phyloP scores from a whole-genome alignment of 495 filamentous ascomycete genomes.

The Xylaria sp. region DNA sequence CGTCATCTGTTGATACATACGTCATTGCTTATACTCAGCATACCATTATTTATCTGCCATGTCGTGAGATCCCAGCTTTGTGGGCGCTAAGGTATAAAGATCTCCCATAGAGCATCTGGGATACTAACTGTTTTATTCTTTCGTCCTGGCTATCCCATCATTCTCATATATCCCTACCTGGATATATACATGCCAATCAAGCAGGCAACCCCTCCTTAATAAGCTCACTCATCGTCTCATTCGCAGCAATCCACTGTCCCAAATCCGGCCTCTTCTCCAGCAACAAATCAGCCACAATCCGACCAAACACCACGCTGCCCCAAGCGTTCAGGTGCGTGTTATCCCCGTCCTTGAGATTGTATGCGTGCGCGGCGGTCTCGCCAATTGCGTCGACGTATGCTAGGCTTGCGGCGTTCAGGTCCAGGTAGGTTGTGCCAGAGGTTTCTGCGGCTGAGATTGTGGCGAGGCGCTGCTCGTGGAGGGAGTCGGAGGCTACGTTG shows the following conservation, averaged over 20 bases:
- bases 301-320: constrained; percentile 55
- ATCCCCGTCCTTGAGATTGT: constrained; percentile 49
- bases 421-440: constrained; percentile 40
- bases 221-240: constrained; percentile 39
- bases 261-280: constrained; percentile 32
- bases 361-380: constrained; percentile 43
- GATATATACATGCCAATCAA: background rate
- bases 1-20: background rate
- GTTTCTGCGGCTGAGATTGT: constrained; percentile 50
- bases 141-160: too few species aligned
- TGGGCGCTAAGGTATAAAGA: background rate
- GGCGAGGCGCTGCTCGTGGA: constrained; percentile 47
- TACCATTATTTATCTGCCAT: background rate
- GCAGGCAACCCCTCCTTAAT: constrained; percentile 45
- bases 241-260: constrained; percentile 36
- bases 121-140: background rate
- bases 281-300: constrained; percentile 53
- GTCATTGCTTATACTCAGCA: background rate
- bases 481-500: constrained; percentile 45
- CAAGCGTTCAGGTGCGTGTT: constrained; percentile 55
- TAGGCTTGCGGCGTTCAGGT: constrained; percentile 53
- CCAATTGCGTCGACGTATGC: constrained; percentile 57
- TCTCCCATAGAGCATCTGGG: too few species aligned
- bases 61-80: background rate
- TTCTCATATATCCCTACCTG: background rate